A percentile compares a stretch with the other conserved stretches of the same genome.
Conservation (phyloP, 2,329 filamentous ascomycete species). For the Calonectria naviculata region DNA sequence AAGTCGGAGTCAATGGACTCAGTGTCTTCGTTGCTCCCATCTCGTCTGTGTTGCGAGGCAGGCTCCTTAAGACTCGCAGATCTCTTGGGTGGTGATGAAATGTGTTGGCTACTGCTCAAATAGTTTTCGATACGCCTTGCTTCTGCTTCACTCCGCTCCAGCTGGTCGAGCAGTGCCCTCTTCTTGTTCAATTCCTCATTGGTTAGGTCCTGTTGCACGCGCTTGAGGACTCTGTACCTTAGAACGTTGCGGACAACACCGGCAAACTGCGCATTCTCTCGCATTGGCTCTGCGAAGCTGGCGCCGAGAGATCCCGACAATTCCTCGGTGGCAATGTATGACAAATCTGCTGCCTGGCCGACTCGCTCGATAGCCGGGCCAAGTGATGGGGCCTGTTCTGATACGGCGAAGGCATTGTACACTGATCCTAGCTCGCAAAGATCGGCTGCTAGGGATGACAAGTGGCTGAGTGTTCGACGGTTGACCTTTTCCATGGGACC, state of each 20-base stretch:
- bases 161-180: constrained; percentile 79
- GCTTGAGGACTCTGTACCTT: constrained; percentile 89
- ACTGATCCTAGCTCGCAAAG: constrained; percentile 93
- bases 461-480: constrained; percentile 84
- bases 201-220: constrained; percentile 98
- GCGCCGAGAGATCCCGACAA: constrained; percentile 88
- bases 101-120: constrained; percentile 77
- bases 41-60: constrained; percentile 60
- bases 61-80: constrained; percentile 70
- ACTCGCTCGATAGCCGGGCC: constrained; percentile 94
- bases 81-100: constrained; percentile 70
- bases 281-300: constrained; percentile 96
- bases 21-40: constrained; percentile 77
- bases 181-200: constrained; percentile 94
- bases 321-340: constrained; percentile 95
- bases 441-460: constrained; percentile 86
- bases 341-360: constrained; percentile 94
- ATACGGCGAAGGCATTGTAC: constrained; percentile 96
- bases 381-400: constrained; percentile 88
- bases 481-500: constrained; percentile 98
- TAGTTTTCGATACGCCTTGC: constrained; percentile 95
- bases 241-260: constrained; percentile 91
- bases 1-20: constrained; percentile 97
- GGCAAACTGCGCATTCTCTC: constrained; percentile 97
- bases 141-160: constrained; percentile 95